Evolutionary conservation across 257 asterid species (phyloP).

Genomic region (Coffea eugenioides): DNA sequence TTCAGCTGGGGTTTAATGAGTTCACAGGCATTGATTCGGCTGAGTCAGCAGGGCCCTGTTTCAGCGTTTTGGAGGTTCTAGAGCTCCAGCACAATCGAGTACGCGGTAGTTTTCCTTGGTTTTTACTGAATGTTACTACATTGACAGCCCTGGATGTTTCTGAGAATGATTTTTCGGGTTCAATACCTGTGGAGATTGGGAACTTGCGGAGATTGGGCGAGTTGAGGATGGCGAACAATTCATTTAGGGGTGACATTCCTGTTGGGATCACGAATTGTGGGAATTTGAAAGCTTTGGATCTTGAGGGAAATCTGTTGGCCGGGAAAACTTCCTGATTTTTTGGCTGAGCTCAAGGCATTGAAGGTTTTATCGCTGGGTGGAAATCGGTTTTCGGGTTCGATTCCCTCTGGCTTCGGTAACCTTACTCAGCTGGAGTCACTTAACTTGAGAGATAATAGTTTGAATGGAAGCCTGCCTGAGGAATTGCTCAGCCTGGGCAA

Average conservation of each 20-base stretch:
- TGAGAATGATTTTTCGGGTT: slow-evolving; percentile 49
- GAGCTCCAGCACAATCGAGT: slow-evolving; percentile 47
- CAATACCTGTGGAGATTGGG: slow-evolving; percentile 47
- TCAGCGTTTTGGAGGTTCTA: slow-evolving; percentile 51
- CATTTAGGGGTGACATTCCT: slow-evolving; percentile 52
- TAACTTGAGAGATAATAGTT: slow-evolving; percentile 41
- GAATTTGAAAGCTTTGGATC: slow-evolving; percentile 50
- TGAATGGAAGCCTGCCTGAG: slow-evolving; percentile 48
- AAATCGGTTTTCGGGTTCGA: slow-evolving; percentile 45
- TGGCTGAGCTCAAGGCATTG: slow-evolving; percentile 36
- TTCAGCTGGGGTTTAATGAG: slow-evolving; percentile 60
- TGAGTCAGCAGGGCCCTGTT: slow-evolving; percentile 20
- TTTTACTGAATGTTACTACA: slow-evolving; percentile 35
- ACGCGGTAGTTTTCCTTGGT: slow-evolving; percentile 39
- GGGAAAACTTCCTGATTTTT: slow-evolving; percentile 52
- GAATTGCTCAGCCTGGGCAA: slow-evolving; percentile 47
- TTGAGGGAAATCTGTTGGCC: slow-evolving; percentile 48
- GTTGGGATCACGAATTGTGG: slow-evolving; percentile 38
- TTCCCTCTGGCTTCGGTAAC: slow-evolving; percentile 44
- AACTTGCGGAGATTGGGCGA: slow-evolving; percentile 47
- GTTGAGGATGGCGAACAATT: slow-evolving; percentile 51
- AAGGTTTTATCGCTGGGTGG: slow-evolving; percentile 47
- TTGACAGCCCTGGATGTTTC: slow-evolving; percentile 56
- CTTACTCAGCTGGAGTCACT: slow-evolving; percentile 46
- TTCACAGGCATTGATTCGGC: slow-evolving; percentile 43